Conservation (phyloP, 345 rosid genomes). For the Salix caprea region DNA sequence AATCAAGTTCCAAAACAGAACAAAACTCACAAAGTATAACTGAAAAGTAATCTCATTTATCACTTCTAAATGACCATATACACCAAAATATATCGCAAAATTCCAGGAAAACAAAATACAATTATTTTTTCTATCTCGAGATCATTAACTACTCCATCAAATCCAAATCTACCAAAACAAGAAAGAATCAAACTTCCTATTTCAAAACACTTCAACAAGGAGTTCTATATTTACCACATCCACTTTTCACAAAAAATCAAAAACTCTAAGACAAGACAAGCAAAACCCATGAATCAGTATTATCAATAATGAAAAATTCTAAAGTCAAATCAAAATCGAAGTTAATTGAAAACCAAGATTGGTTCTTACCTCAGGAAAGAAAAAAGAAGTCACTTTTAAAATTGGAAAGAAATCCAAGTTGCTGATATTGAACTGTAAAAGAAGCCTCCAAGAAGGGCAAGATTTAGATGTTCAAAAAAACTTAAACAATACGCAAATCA, state of each 20-base stretch:
- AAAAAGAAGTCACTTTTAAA: neutral
- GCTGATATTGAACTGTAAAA: neutral
- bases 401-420: neutral
- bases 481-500: neutral
- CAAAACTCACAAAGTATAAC: neutral
- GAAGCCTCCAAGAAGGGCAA: neutral
- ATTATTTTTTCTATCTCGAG: neutral
- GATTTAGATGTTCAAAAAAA: neutral
- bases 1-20: neutral
- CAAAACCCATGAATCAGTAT: neutral
- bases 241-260: neutral
- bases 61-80: neutral
- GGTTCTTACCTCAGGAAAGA: conserved; percentile 13
- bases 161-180: neutral
- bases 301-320: neutral
- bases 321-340: conserved; percentile 1
- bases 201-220: neutral
- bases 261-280: neutral
- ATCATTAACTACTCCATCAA: neutral
- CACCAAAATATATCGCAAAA: neutral
- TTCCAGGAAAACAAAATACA: neutral
- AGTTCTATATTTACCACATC: conserved; percentile 1
- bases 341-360: neutral
- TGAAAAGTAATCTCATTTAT: neutral
- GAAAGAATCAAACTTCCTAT: neutral